These are phyloP conservation scores for Galerina marginata DNA, from an alignment of 768 basidiomycete genomes.

Conservation along the genomic window DNA sequence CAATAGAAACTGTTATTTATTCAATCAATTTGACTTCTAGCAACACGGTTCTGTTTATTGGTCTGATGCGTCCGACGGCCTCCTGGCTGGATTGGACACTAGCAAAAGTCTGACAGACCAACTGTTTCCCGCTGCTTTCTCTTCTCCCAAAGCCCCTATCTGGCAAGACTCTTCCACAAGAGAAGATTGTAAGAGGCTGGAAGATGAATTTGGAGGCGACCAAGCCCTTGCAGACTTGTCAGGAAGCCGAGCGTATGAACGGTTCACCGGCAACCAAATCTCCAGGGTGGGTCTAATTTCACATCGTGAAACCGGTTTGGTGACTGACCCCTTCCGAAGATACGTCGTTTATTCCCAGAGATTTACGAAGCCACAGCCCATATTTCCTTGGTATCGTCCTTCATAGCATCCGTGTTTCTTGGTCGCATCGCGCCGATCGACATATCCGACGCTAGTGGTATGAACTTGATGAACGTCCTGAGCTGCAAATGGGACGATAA, in stretches of 20 bases:
- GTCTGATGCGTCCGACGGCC: constrained; percentile 57
- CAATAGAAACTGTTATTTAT: background rate
- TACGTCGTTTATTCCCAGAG: constrained; percentile 56
- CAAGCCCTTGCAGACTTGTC: constrained; percentile 76
- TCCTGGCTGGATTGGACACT: constrained; percentile 61
- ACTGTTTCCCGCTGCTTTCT: constrained; percentile 68
- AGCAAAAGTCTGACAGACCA: constrained; percentile 59
- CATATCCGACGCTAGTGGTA: constrained; percentile 88
- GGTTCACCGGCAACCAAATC: constrained; percentile 90
- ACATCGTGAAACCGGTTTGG: background rate
- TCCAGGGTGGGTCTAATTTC: constrained; percentile 54
- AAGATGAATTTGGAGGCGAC: constrained; percentile 69
- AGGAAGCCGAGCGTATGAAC: constrained; percentile 84
- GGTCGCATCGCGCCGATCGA: constrained; percentile 82
- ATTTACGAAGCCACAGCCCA: constrained; percentile 64
- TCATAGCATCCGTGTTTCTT: constrained; percentile 82
- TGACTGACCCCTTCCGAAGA: constrained; percentile 41
- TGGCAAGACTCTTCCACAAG: constrained; percentile 94
- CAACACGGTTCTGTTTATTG: constrained; percentile 92
- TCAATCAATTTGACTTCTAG: constrained; percentile 37
- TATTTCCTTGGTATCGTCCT: constrained; percentile 84
- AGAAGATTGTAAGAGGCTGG: constrained; percentile 71
- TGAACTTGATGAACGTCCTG: constrained; percentile 85
- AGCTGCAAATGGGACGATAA: constrained; percentile 75
- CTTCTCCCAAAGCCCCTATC: constrained; percentile 72